A percentile compares a stretch with the other conserved stretches of the same genome.
Conservation (phyloP, 371 early-diverging fungal species). For the Apophysomyces elegans region DNA sequence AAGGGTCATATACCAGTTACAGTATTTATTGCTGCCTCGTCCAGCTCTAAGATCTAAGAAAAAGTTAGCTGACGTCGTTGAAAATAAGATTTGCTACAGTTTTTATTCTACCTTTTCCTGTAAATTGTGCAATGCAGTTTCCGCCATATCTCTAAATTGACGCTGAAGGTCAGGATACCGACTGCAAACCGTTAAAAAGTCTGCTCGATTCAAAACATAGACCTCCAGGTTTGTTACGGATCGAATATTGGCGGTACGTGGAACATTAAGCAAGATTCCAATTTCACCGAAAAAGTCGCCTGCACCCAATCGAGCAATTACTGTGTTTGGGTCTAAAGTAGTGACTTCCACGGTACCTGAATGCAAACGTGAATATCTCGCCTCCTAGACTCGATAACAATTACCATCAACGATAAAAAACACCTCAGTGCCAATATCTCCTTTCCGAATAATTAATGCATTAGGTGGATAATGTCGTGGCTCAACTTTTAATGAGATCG, state of each 20-base stretch:
- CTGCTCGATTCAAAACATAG: slow-evolving; percentile 53
- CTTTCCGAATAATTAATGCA: slow-evolving; percentile 59
- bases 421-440: slow-evolving; percentile 77
- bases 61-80: too few species aligned
- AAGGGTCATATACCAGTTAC: slow-evolving; percentile 4
- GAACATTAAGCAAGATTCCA: slow-evolving; percentile 77
- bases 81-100: background rate
- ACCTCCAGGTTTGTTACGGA: slow-evolving; percentile 62
- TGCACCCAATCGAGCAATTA: slow-evolving; percentile 37
- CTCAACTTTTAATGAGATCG: slow-evolving; percentile 53
- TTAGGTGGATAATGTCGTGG: slow-evolving; percentile 56
- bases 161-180: slow-evolving; percentile 43
- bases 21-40: background rate
- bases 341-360: slow-evolving; percentile 42
- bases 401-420: slow-evolving; percentile 84
- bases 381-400: slow-evolving; percentile 19
- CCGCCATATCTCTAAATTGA: slow-evolving; percentile 36
- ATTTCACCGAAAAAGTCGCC: slow-evolving; percentile 82
- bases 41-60: background rate
- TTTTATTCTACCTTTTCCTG: slow-evolving; percentile 27
- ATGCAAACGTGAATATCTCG: background rate
- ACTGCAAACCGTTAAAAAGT: slow-evolving; percentile 49
- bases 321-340: slow-evolving; percentile 19
- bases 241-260: slow-evolving; percentile 78
- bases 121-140: slow-evolving; percentile 24